Evolutionary conservation across 2,329 filamentous ascomycete species (phyloP).

Genomic region (Xylaria hypoxylon): DNA sequence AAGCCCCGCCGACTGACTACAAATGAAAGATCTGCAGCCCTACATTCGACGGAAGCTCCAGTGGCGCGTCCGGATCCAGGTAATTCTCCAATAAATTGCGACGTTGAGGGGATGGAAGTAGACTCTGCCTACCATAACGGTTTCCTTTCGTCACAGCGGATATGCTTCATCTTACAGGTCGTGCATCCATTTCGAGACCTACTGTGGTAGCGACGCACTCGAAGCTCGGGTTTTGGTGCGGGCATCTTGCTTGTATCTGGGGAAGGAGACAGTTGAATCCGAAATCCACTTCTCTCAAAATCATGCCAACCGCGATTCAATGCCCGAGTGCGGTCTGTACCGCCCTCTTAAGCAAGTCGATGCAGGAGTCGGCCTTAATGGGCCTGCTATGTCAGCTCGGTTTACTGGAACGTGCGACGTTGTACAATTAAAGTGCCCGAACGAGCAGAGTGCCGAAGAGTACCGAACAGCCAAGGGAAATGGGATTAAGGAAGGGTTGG

Average conservation of each 20-base stretch:
- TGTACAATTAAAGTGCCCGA: conserved; percentile 18
- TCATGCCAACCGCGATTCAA: conserved; percentile 24
- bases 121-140: conserved; percentile 44
- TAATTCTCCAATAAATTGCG: conserved; percentile 23
- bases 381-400: conserved; percentile 29
- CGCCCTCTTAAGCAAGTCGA: conserved; percentile 36
- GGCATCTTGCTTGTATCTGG: conserved; percentile 37
- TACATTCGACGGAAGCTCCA: conserved; percentile 31
- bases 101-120: conserved; percentile 27
- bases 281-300: conserved; percentile 31
- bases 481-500: conserved; percentile 22
- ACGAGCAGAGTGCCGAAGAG: conserved; percentile 15
- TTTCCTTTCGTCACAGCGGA: conserved; percentile 46
- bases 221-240: conserved; percentile 42
- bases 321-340: conserved; percentile 30
- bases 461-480: conserved; percentile 25
- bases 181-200: conserved; percentile 46
- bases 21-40: conserved; percentile 37
- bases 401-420: conserved; percentile 27
- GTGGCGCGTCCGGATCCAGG: conserved; percentile 19
- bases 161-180: conserved; percentile 45
- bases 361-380: conserved; percentile 40
- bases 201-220: conserved; percentile 44
- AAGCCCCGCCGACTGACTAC: conserved; percentile 30
- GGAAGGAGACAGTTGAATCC: conserved; percentile 2